Percentiles rank a stretch among this genome's conserved stretches.
Evolutionary conservation across 2,329 filamentous ascomycete genomes (phyloP).

Genomic region (Aspergillus sp.): DNA sequence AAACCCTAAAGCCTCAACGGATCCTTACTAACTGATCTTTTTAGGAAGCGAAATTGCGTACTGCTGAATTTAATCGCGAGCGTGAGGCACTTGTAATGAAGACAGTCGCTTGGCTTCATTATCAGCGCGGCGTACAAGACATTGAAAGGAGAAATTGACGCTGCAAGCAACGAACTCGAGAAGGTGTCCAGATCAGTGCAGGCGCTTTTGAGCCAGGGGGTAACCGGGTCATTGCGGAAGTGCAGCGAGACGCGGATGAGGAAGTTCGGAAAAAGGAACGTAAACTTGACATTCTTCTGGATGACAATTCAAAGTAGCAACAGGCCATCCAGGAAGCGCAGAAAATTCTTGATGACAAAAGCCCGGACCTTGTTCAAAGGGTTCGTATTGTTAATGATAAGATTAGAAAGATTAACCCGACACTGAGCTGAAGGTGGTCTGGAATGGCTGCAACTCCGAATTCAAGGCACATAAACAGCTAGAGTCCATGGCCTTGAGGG

Average conservation of each 20-base stretch:
- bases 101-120: background rate
- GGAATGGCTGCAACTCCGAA: background rate
- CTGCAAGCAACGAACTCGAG: background rate
- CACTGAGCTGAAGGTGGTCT: background rate
- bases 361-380: background rate
- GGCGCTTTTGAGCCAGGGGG: background rate
- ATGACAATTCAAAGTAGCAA: background rate
- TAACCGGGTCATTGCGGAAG: background rate
- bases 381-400: background rate
- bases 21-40: no score
- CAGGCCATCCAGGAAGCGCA: background rate
- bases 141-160: background rate
- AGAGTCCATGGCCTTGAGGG: background rate
- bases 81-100: no score
- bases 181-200: background rate
- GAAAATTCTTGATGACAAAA: background rate
- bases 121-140: background rate
- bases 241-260: background rate
- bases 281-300: background rate
- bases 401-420: background rate
- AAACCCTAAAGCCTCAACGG: no score
- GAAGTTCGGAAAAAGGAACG: background rate
- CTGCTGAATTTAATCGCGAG: no score
- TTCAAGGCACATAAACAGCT: background rate
- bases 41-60: no score